Base-by-base conservation (phyloP, 306 rosid species). In the Argentina anserina region DNA sequence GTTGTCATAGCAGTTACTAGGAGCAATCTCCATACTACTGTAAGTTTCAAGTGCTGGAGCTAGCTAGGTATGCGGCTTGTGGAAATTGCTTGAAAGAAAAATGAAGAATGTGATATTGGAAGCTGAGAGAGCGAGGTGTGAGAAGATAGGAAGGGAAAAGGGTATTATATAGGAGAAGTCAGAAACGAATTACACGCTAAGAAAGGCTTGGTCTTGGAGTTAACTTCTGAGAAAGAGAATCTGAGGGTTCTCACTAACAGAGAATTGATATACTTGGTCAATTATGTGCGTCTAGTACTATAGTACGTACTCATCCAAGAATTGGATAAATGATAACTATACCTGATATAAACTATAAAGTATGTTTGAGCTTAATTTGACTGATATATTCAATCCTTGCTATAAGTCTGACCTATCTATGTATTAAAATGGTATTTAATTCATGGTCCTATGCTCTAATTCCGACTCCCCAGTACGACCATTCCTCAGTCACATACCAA, bases 21-120 rank as follows among this genome's bases (percentile, higher is more conserved):
- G 65, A 64, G 55, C 66, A 5, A 47, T 81, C 73, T 68, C 84
- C 88, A 84, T 84, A n/a, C n/a, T 33, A 13, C 8, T 60, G 40
- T 60, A 17, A 1, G 26, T 25, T 1, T 28, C 20, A 28, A 26
- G n/a, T 26, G 20, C 1, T 20, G 6, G 21, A 3, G 29, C 28
- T 21, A 3, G 6, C 3, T 25, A 25, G 34, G 62, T 25, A 18
- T 12, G 36, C 34, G 3, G 59, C 0, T 8, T 10, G 34, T 56
- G 34, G 18, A 26, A 56, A 2, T 25, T 53, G 7, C 34, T 12
- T 26, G 14, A 3, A 52, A 21, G 29, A 21, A 52, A 52, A 52
- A 52, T 9, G 14, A 3, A 52, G 14, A 9, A 52, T 28, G 64
- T 28, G 59, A 21, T 52, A 9, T 52, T 52, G 34, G 26, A 13